phyloP scores from a whole-genome alignment of 2,329 filamentous ascomycete species.

The Knufia fluminis region DNA sequence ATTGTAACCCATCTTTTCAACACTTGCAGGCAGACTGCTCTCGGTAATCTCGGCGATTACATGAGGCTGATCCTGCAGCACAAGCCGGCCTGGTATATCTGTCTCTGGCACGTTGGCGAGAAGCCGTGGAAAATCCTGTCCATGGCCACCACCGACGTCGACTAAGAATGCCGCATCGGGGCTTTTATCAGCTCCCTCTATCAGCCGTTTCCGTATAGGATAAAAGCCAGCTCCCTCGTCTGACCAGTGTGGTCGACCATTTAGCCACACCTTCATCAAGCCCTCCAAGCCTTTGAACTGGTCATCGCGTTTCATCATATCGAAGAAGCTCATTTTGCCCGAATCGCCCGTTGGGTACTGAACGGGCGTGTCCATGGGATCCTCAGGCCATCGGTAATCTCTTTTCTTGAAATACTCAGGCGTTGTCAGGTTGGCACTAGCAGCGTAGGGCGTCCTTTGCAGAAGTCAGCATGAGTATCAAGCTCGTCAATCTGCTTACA shows the following conservation, averaged over 20 bases:
- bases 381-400: constrained; percentile 8
- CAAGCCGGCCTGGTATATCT: constrained; percentile 17
- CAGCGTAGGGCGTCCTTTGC: constrained; percentile 4
- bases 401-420: constrained; percentile 18
- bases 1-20: constrained; percentile 17
- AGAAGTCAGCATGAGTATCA: not conserved
- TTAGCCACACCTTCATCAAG: constrained; percentile 22
- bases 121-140: constrained; percentile 21
- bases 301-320: constrained; percentile 15
- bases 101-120: constrained; percentile 9
- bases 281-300: constrained; percentile 19
- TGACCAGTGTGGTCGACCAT: constrained; percentile 27
- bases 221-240: constrained; percentile 25
- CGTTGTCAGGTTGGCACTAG: constrained; percentile 13
- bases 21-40: constrained; percentile 13
- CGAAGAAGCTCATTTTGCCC: constrained; percentile 15
- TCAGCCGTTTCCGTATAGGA: constrained; percentile 19
- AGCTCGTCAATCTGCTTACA: not conserved
- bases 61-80: constrained; percentile 21
- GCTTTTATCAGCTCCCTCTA: constrained; percentile 17
- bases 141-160: constrained; percentile 23
- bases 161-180: constrained; percentile 25
- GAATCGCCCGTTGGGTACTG: constrained; percentile 16
- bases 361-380: constrained; percentile 17
- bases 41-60: constrained; percentile 18